Base-by-base conservation (phyloP, 805 yeast species). In the Candida fluviatilis region DNA sequence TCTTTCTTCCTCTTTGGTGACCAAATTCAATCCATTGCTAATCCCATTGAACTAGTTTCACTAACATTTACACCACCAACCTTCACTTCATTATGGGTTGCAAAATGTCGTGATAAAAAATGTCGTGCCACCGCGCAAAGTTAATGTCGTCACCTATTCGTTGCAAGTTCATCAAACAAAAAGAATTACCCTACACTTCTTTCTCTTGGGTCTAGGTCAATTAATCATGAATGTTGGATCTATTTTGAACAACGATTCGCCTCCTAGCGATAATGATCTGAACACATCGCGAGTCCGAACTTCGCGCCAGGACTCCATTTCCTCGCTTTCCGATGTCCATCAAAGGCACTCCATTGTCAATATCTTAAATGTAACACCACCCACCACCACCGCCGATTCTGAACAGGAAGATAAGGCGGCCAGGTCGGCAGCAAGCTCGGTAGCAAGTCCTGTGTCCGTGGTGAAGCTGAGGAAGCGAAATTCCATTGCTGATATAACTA, bases 161-260 rank as follows among this genome's bases (percentile, higher is more conserved):
- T n/a, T n/a, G n/a, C n/a, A n/a, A n/a, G n/a, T n/a, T n/a, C n/a
- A n/a, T n/a, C n/a, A n/a, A n/a, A n/a, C n/a, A n/a, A n/a, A n/a
- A n/a, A n/a, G n/a, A n/a, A n/a, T n/a, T n/a, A n/a, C n/a, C n/a
- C n/a, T n/a, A n/a, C n/a, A n/a, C n/a, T n/a, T n/a, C n/a, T n/a
- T n/a, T n/a, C n/a, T n/a, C n/a, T n/a, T n/a, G n/a, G n/a, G n/a
- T n/a, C n/a, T n/a, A n/a, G n/a, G n/a, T 6, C 10, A 21, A 10
- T 16, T 7, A 24, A 41, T 36, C 23, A 64, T 64, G 69, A 64
- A 62, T 50, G 68, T 62, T 27, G 68, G 69, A 13, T 62, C 69
- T 8, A 62, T 62, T 25, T 48, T 64, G 18, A 64, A 62, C 45
- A 55, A 59, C 38, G 67, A 62, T 37, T 50, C 60, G 18, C 62